Evolutionary conservation across 1,284 basidiomycete genomes (phyloP), one percentile per base, ranked within the genome.

Genomic region (Pyrrhoderma lamaoense): DNA sequence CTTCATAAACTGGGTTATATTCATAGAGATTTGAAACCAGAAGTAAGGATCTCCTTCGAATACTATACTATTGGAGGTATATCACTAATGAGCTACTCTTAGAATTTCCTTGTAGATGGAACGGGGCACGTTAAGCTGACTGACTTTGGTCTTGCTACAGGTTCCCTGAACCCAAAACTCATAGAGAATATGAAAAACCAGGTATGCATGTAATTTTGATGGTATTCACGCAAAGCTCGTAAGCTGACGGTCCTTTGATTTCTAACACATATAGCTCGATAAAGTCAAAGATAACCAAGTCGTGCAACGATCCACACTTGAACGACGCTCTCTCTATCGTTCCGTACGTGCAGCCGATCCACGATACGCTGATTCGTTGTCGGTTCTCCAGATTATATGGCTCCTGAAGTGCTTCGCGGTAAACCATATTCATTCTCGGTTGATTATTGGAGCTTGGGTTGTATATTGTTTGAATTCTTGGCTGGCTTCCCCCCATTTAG

Each of bases 371-470:
- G 93, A 99, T 65, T 98, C 8, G 93, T 99, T 56, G 96, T 99
- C 34, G 96, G 96, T 13, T 95, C 92, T 1, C 96, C 96, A 0
- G 96, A 99, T 70, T 99, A 99, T 63, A 90, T 91, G 88, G 88
- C 88, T 2, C 85, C 88, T 0, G 94, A 98, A 68, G 95, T 98
- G 25, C 79, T 99, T 16, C 84, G 94, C 22, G 94, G 91, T 34
- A 92, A 93, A 64, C 87, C 92, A 3, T 99, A 99, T 70, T 88
- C 87, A 0, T 96, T 88, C 65, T 89, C 91, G 0, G 96, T 98
- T 51, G 96, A 99, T 70, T 99, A 92, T 64, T 99, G 96, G 96
- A 95, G 92, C 3, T 77, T 99, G 3, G 96, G 96, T 8, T 99
- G 96, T 67, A 99, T 99, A 61, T 72, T 99, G 23, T 99, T 98